A percentile compares a stretch with the other conserved stretches of the same genome.
These are phyloP conservation scores for Leccinum cinnamomeum DNA, from an alignment of 1,284 basidiomycete species.

Conservation along the genomic window DNA sequence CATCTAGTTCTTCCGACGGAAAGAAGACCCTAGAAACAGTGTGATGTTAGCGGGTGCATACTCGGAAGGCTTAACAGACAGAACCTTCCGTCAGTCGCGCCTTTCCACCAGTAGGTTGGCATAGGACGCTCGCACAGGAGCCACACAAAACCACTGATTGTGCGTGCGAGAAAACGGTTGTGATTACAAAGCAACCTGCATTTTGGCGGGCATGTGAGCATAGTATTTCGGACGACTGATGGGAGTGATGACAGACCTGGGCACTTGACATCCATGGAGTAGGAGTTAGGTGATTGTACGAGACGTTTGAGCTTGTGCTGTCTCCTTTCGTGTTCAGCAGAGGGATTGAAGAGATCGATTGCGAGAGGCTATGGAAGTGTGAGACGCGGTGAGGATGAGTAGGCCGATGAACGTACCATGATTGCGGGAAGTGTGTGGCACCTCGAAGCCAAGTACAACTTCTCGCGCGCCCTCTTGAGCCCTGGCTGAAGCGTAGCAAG, in stretches of 20 bases:
- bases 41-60: constrained; percentile 6
- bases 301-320: constrained; percentile 99
- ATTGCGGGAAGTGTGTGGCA: constrained; percentile 5
- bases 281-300: constrained; percentile 97
- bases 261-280: constrained; percentile 99
- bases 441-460: no score
- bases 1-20: constrained; percentile 81
- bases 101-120: constrained; percentile 99
- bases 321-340: constrained; percentile 81
- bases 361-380: constrained; percentile 79
- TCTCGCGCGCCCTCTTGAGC: no score
- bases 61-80: constrained; percentile 35
- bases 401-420: constrained; percentile 19
- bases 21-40: constrained; percentile 66
- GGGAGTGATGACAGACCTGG: constrained; percentile 65
- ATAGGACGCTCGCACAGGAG: constrained; percentile 93
- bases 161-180: constrained; percentile 94
- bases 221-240: background rate
- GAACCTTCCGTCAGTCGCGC: constrained; percentile 96
- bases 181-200: constrained; percentile 90
- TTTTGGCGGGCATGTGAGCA: constrained; percentile 11
- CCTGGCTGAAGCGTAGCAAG: no score
- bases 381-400: constrained; percentile 2
- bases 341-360: constrained; percentile 97
- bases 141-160: constrained; percentile 93